Evolutionary conservation across 169 alveolate species (phyloP).

Genomic region (Eimeria brunetti): DNA sequence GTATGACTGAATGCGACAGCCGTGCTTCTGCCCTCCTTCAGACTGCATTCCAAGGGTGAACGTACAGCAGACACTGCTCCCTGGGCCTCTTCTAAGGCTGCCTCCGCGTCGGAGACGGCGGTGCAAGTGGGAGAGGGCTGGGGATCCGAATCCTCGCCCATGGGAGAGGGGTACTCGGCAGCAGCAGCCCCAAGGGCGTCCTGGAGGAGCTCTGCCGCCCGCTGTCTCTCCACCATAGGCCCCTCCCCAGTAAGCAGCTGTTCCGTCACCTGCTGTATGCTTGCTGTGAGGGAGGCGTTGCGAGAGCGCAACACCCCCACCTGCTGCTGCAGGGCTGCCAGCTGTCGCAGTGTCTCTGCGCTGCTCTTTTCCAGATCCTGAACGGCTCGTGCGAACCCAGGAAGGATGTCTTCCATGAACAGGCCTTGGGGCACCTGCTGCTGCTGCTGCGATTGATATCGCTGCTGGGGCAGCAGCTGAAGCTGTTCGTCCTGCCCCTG

Average conservation of each 20-base stretch:
- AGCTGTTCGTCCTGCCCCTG: neutral
- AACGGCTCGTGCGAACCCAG: slow-evolving; percentile 64
- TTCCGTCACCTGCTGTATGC: slow-evolving; percentile 36
- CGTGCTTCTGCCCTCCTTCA: neutral
- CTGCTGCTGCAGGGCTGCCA: slow-evolving; percentile 67
- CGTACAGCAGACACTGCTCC: slow-evolving; percentile 68
- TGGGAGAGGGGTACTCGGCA: slow-evolving; percentile 58
- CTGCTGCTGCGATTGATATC: neutral
- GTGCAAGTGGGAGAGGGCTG: slow-evolving; percentile 60
- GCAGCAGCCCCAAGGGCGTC: slow-evolving; percentile 33
- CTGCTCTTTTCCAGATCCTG: slow-evolving; percentile 69
- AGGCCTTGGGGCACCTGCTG: slow-evolving; percentile 8
- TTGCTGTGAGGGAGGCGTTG: slow-evolving; percentile 25
- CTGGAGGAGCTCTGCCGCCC: slow-evolving; percentile 58
- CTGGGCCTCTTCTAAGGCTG: slow-evolving; percentile 58
- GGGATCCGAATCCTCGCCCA: slow-evolving; percentile 24
- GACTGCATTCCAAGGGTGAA: neutral
- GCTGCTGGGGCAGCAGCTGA: neutral
- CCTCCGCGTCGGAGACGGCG: slow-evolving; percentile 52
- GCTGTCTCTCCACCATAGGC: slow-evolving; percentile 24
- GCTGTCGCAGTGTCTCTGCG: slow-evolving; percentile 53
- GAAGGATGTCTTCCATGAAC: slow-evolving; percentile 51
- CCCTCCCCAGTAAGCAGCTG: slow-evolving; percentile 40
- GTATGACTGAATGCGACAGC: neutral
- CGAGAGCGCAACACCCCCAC: slow-evolving; percentile 60